Evolutionary conservation across 1,284 basidiomycete species (phyloP).

Genomic region (Ceratobasidium sp.): DNA sequence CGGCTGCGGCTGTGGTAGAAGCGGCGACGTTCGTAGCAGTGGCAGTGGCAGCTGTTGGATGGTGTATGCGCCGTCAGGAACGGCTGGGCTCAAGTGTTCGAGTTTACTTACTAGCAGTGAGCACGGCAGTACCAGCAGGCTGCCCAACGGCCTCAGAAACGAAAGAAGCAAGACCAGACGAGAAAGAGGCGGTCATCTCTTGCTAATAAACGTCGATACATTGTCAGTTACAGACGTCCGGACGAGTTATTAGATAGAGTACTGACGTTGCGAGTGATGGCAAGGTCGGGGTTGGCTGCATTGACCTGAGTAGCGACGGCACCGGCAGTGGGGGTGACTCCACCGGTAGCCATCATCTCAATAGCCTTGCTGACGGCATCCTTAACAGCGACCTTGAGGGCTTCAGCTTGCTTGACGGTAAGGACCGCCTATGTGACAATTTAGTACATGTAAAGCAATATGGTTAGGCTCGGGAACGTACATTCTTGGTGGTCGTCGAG

Average conservation of each 20-base stretch:
- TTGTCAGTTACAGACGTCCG: not conserved
- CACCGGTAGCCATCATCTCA: constrained; percentile 42
- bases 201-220: not conserved
- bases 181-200: constrained; percentile 40
- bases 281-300: constrained; percentile 22
- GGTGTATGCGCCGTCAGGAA: constrained; percentile 6
- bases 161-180: constrained; percentile 24
- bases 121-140: constrained; percentile 31
- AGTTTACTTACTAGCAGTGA: not conserved
- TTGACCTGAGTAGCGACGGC: constrained; percentile 41
- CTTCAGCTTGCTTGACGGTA: constrained; percentile 14
- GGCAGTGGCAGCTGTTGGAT: constrained; percentile 7
- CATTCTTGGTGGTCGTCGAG: constrained; percentile 38
- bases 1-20: constrained; percentile 3
- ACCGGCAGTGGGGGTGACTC: constrained; percentile 28
- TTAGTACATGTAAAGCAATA: not conserved
- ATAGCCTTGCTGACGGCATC: constrained; percentile 41
- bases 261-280: constrained; percentile 38
- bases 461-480: not conserved
- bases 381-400: constrained; percentile 37
- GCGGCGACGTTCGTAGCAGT: constrained; percentile 15
- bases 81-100: not conserved
- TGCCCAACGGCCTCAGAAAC: constrained; percentile 30
- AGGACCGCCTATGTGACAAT: constrained; percentile 11
- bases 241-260: not conserved